Percentiles rank a stretch among this genome's conserved stretches.
Conservation (phyloP, 495 filamentous ascomycete genomes). For the Daldinia bambusicola region DNA sequence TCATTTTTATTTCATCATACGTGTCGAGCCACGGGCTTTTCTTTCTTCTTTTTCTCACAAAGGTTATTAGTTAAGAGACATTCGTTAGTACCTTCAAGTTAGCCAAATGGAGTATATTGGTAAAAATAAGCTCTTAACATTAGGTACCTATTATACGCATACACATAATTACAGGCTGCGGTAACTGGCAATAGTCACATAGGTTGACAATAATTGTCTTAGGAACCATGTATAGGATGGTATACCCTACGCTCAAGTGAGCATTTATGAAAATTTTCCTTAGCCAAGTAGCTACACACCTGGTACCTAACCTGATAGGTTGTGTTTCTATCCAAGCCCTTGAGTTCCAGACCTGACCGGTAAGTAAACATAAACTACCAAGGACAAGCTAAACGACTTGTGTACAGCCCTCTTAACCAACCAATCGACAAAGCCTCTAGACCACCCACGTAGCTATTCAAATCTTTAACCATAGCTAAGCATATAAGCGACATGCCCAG, state of each 20-base stretch:
- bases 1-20: too few species aligned
- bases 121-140: too few species aligned
- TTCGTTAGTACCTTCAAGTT: too few species aligned
- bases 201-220: background rate
- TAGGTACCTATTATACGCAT: background rate
- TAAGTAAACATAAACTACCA: background rate
- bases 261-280: background rate
- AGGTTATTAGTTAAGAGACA: too few species aligned
- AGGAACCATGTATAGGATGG: background rate
- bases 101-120: too few species aligned
- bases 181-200: background rate
- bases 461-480: background rate
- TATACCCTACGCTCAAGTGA: background rate
- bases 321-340: background rate
- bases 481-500: background rate
- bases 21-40: too few species aligned
- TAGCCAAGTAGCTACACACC: background rate
- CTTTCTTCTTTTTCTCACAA: too few species aligned
- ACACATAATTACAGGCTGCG: background rate
- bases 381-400: background rate
- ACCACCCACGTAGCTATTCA: background rate
- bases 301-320: too few species aligned
- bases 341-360: background rate
- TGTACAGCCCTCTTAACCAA: constrained; percentile 1
- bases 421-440: background rate